A percentile compares a stretch with the other conserved stretches of the same genome.
Evolutionary conservation across 352 stramenopile genomes (phyloP).

Genomic region (Saprolegnia diclina): DNA sequence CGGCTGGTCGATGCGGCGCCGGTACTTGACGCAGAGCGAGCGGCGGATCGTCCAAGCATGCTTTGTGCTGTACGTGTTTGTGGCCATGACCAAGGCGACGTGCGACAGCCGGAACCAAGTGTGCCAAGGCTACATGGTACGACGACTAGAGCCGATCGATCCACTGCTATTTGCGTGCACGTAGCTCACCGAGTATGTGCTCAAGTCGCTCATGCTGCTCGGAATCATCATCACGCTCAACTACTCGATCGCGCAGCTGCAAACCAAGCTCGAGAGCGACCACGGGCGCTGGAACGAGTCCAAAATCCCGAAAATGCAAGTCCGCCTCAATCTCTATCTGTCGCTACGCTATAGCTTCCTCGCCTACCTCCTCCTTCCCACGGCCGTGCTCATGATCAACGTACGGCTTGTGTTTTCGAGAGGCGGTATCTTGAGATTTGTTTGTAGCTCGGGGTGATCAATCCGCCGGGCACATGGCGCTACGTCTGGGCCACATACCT

Average conservation of each 20-base stretch:
- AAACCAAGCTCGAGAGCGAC: conserved; percentile 38
- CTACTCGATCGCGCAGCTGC: conserved; percentile 54
- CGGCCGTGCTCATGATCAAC: conserved; percentile 46
- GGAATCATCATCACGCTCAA: conserved; percentile 63
- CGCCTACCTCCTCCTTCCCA: conserved; percentile 51
- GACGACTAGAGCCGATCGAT: neutral
- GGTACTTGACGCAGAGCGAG: conserved; percentile 41
- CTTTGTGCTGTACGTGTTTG: conserved; percentile 38
- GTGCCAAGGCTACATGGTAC: conserved; percentile 49
- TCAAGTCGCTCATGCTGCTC: conserved; percentile 61
- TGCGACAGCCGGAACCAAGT: conserved; percentile 41
- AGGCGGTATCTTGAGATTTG: neutral
- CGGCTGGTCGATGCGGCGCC: conserved; percentile 56
- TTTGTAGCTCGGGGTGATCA: conserved; percentile 48
- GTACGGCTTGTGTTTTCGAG: conserved; percentile 27
- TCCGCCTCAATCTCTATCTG: conserved; percentile 69
- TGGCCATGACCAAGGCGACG: conserved; percentile 41
- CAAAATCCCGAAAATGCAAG: conserved; percentile 54
- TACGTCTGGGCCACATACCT: conserved; percentile 57
- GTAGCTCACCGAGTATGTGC: conserved; percentile 49
- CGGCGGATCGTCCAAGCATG: conserved; percentile 34
- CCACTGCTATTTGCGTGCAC: too few relatives aligned
- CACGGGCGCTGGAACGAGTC: conserved; percentile 45
- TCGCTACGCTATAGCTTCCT: conserved; percentile 57
- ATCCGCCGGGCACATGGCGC: conserved; percentile 46